Evolutionary conservation across 2,329 filamentous ascomycete genomes (phyloP).

Genomic region (Paraphaeosphaeria minitans): DNA sequence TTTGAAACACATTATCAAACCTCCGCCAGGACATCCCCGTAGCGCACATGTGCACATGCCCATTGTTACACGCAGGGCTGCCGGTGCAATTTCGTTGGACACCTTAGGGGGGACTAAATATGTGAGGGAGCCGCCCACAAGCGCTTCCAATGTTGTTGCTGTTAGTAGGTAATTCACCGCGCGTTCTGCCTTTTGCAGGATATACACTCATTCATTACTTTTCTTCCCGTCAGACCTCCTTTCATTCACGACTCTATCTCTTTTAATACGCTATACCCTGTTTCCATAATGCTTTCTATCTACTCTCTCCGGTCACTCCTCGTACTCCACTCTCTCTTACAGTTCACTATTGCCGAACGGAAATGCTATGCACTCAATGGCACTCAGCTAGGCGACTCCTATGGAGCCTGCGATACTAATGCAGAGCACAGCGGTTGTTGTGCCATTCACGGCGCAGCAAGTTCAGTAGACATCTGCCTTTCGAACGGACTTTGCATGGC

Average conservation of each 20-base stretch:
- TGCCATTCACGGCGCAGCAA: conserved; percentile 30
- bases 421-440: conserved; percentile 42
- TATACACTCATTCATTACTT: conserved; percentile 2
- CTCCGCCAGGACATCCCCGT: conserved; percentile 9
- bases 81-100: conserved; percentile 2
- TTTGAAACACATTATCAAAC: conserved; percentile 10
- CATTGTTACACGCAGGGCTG: conserved; percentile 6
- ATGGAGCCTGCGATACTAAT: conserved; percentile 35
- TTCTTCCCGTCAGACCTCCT: background rate
- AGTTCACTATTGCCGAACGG: conserved; percentile 23
- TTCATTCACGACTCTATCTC: background rate
- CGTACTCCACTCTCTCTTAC: conserved; percentile 20
- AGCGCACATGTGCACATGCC: background rate
- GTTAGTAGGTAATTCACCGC: conserved; percentile 2
- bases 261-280: background rate
- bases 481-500: conserved; percentile 44
- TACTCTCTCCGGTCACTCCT: conserved; percentile 21
- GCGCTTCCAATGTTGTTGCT: background rate
- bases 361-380: conserved; percentile 41
- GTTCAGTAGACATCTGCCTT: conserved; percentile 37
- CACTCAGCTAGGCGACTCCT: conserved; percentile 32
- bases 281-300: conserved; percentile 5
- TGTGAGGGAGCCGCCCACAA: conserved; percentile 8
- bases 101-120: background rate
- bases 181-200: background rate